phyloP scores from a whole-genome alignment of 1,284 basidiomycete species.

The Moesziomyces globuligerus region DNA sequence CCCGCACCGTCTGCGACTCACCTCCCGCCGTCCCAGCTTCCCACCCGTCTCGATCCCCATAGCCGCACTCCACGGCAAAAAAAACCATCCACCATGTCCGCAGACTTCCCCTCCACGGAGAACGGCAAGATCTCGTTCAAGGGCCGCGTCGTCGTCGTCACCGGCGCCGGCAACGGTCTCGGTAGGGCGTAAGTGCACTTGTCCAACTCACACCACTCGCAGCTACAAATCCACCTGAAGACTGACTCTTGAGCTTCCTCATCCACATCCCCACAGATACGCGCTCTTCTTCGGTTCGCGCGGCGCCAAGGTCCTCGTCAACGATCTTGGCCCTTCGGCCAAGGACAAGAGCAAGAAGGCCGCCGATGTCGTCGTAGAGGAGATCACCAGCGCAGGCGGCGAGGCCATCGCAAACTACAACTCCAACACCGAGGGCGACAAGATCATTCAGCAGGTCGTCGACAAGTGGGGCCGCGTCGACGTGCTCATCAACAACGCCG shows the following conservation, averaged over 20 bases:
- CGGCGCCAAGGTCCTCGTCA: conserved; percentile 80
- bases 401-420: conserved; percentile 78
- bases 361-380: conserved; percentile 90
- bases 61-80: conserved; percentile 19
- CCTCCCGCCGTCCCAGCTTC: too few relatives aligned
- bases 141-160: conserved; percentile 90
- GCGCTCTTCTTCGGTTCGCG: conserved; percentile 87
- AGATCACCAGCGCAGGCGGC: conserved; percentile 80
- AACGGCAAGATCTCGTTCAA: conserved; percentile 74
- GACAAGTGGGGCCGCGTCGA: conserved; percentile 83
- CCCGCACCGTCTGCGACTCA: background rate
- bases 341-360: conserved; percentile 91
- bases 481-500: conserved; percentile 87
- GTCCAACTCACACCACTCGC: too few relatives aligned
- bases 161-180: conserved; percentile 93
- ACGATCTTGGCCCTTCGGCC: conserved; percentile 70
- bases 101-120: conserved; percentile 62
- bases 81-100: conserved; percentile 55
- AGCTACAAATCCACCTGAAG: too few relatives aligned
- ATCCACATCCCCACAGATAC: conserved; percentile 74
- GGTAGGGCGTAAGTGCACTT: conserved; percentile 79
- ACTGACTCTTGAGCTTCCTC: background rate
- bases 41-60: background rate
- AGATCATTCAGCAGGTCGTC: conserved; percentile 86
- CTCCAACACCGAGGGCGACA: conserved; percentile 86